Evolutionary conservation across 257 asterid species (phyloP).

Genomic region (Orobanche coerulescens): DNA sequence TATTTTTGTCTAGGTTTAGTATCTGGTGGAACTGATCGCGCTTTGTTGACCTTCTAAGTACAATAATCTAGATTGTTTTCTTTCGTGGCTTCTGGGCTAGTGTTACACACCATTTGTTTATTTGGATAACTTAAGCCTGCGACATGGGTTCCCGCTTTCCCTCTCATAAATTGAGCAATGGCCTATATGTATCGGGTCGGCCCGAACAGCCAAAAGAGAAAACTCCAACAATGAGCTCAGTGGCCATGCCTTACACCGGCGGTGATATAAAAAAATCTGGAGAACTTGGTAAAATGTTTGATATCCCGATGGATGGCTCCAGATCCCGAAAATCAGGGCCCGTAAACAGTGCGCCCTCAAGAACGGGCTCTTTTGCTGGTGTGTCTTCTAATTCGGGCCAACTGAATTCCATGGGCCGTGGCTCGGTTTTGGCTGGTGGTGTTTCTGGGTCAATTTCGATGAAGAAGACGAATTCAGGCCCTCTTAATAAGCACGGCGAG

Average conservation of each 20-base stretch:
- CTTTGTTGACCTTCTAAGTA: conserved; percentile 20
- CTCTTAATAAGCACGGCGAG: conserved; percentile 62
- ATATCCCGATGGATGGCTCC: conserved; percentile 47
- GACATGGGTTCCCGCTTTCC: conserved; percentile 71
- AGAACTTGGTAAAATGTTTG: conserved; percentile 79
- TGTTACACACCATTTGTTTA: conserved; percentile 1
- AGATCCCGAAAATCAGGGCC: conserved; percentile 66
- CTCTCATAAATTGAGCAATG: conserved; percentile 68
- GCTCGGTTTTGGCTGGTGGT: conserved; percentile 33
- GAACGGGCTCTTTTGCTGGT: conserved; percentile 58
- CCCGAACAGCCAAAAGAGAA: conserved; percentile 66
- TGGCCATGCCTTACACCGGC: conserved; percentile 77
- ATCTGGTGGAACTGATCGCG: conserved; percentile 13
- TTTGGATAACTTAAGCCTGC: conserved; percentile 9
- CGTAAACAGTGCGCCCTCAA: conserved; percentile 46
- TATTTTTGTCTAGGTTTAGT: conserved; percentile 27
- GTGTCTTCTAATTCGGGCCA: conserved; percentile 53
- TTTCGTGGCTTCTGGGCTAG: conserved; percentile 5
- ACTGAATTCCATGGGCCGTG: conserved; percentile 39
- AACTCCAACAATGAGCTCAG: conserved; percentile 50
- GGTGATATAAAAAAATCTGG: conserved; percentile 79
- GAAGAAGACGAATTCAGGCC: conserved; percentile 63
- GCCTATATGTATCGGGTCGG: conserved; percentile 72
- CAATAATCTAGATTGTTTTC: background rate
- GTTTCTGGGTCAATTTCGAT: conserved; percentile 44